Evolutionary conservation across 805 yeast species (phyloP).

Genomic region (Saccharomycopsis selenospora): DNA sequence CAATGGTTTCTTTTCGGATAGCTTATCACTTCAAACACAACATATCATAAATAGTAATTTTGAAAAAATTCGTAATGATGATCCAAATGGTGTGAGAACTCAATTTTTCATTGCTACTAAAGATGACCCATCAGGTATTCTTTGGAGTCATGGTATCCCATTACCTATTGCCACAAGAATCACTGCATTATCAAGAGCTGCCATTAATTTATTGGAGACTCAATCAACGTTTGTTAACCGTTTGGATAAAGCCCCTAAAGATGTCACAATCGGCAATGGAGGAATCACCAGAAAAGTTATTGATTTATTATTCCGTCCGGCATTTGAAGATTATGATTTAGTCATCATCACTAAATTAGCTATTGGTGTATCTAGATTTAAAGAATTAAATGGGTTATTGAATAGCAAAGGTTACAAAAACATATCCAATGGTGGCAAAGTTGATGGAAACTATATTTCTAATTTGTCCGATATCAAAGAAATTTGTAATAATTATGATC

Average conservation of each 20-base stretch:
- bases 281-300: constrained; percentile 32
- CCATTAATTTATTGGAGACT: constrained; percentile 44
- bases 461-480: constrained; percentile 30
- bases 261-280: background rate
- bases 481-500: constrained; percentile 47
- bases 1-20: constrained; percentile 45
- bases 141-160: constrained; percentile 64
- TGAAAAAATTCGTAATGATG: constrained; percentile 59
- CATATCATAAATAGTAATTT: constrained; percentile 60
- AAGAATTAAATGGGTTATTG: constrained; percentile 48
- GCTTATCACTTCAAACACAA: constrained; percentile 51
- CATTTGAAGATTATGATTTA: constrained; percentile 78
- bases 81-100: constrained; percentile 72
- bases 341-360: constrained; percentile 47
- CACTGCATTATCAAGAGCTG: constrained; percentile 80
- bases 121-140: constrained; percentile 77
- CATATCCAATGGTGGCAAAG: constrained; percentile 27
- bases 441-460: constrained; percentile 25
- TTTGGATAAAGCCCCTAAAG: background rate
- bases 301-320: constrained; percentile 66
- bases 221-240: constrained; percentile 27
- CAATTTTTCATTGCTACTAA: constrained; percentile 81
- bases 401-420: constrained; percentile 55
- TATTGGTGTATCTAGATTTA: constrained; percentile 30
- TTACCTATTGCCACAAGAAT: constrained; percentile 81